A percentile compares a stretch with the other conserved stretches of the same genome.
These are phyloP conservation scores for Abrus precatorius DNA, from an alignment of 306 rosid genomes.

Conservation along the genomic window DNA sequence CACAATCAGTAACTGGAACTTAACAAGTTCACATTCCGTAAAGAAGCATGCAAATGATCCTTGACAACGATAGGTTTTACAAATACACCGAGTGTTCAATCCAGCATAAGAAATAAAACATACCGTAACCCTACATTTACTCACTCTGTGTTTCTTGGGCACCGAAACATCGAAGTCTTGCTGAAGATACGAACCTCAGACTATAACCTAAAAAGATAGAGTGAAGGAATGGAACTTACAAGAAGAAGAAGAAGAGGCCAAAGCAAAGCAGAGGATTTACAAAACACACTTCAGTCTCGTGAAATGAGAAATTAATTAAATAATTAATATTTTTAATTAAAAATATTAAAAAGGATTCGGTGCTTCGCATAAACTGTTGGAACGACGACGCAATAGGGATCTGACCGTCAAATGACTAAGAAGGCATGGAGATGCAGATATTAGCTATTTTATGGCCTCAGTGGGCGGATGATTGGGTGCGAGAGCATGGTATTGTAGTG, in stretches of 20 bases:
- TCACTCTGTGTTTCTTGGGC: conserved; percentile 19
- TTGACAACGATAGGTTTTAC: neutral
- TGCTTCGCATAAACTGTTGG: conserved; percentile 19
- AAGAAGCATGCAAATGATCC: conserved; percentile 44
- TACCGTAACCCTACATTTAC: conserved; percentile 44
- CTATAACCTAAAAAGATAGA: conserved; percentile 58
- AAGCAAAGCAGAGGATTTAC: neutral
- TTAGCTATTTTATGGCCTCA: too few species aligned
- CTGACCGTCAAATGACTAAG: conserved; percentile 18
- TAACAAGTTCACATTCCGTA: conserved; percentile 25
- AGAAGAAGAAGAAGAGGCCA: neutral
- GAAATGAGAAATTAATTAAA: conserved; percentile 35
- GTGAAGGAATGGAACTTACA: neutral
- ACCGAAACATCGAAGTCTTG: conserved; percentile 42
- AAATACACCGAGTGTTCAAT: neutral
- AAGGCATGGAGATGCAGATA: neutral
- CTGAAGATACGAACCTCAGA: conserved; percentile 40
- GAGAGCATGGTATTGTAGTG: conserved; percentile 17
- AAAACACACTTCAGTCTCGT: conserved; percentile 21
- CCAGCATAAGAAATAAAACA: conserved; percentile 21
- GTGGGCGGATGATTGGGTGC: neutral
- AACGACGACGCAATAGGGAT: neutral
- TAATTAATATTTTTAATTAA: conserved; percentile 13
- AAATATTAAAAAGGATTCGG: conserved; percentile 6
- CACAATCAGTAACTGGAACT: neutral